Evolutionary conservation across 2,329 filamentous ascomycete species (phyloP), one percentile per base, ranked within the genome.

Genomic region (Epichloe elymi): DNA sequence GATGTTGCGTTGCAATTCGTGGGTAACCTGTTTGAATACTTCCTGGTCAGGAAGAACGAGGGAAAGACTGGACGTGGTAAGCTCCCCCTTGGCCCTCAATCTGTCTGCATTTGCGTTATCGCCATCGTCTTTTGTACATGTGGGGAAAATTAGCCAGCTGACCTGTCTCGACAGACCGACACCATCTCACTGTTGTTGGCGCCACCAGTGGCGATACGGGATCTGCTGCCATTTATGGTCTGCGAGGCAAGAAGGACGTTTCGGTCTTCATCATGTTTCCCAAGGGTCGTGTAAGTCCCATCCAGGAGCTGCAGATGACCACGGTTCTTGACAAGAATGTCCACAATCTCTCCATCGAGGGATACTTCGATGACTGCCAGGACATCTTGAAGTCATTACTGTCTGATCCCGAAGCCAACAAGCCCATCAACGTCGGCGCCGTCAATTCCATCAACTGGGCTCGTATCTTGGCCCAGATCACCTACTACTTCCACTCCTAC

Each of bases 391-490:
- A 98, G 71, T 83, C 86, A 1, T 78, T 98, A 47, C 96, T 97
- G 64, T 83, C 82, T 56, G 91, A 98, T 61, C 74, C 84, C 3
- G 82, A 89, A 51, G 85, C 87, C 65, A 97, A 97, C 74, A 73
- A 78, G 59, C 82, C 79, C 2, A 80, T 91, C 63, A 88, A 88
- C 58, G 83, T 97, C 42, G 91, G 86, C 40, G 91, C 93, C 42
- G 88, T 97, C 58, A 97, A 97, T 74, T 93, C 86, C 44, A 97
- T 97, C 72, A 97, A 97, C 72, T 96, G 85, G 79, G 86, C 90
- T 2, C 79, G 93, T 59, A 97, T 98, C 59, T 78, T 98, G 38
- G 91, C 93, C 12, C 93, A 98, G 72, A 96, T 95, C 57, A 88
- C 88, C 54, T 97, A 95, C 77, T 98, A 95, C 75, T 95, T 96